Percentiles rank a stretch among this genome's conserved stretches.
These are phyloP conservation scores for Neurospora africana DNA, from an alignment of 495 filamentous ascomycete species.

Conservation along the genomic window DNA sequence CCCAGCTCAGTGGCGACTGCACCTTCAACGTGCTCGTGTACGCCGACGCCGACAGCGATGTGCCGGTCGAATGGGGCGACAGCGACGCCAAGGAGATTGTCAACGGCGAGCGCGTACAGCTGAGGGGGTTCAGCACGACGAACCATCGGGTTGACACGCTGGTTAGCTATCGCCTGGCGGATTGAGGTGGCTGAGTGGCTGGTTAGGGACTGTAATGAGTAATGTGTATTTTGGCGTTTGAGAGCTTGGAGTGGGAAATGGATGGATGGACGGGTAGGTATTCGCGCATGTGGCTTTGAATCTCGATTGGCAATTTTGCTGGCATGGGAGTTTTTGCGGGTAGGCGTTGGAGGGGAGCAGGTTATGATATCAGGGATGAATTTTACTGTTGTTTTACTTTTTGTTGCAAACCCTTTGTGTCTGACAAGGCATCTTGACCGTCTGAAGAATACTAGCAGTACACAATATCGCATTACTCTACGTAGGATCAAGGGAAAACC, in stretches of 20 bases:
- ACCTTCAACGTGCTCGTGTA: constrained; percentile 99
- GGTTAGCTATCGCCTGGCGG: constrained; percentile 70
- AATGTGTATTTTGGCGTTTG: not conserved
- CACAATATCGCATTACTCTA: not conserved
- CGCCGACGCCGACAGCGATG: constrained; percentile 91
- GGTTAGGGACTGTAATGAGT: not conserved
- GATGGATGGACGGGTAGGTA: not conserved
- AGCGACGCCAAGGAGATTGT: constrained; percentile 96
- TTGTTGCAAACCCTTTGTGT: not conserved
- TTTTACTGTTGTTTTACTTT: not conserved
- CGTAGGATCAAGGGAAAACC: not conserved
- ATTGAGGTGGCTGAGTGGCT: constrained; percentile 17
- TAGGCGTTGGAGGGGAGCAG: not conserved
- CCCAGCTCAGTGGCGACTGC: constrained; percentile 83
- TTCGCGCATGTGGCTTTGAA: not conserved
- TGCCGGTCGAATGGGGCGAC: constrained; percentile 97
- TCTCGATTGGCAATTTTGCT: not conserved
- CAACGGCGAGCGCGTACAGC: constrained; percentile 88
- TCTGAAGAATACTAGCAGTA: not conserved
- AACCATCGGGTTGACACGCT: constrained; percentile 88
- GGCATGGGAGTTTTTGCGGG: not conserved
- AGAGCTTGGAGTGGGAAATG: not conserved
- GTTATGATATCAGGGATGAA: not conserved
- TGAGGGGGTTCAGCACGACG: constrained; percentile 90
- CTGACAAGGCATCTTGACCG: not conserved